phyloP scores from a whole-genome alignment of 2,329 filamentous ascomycete genomes.

The Cercospora janseana region DNA sequence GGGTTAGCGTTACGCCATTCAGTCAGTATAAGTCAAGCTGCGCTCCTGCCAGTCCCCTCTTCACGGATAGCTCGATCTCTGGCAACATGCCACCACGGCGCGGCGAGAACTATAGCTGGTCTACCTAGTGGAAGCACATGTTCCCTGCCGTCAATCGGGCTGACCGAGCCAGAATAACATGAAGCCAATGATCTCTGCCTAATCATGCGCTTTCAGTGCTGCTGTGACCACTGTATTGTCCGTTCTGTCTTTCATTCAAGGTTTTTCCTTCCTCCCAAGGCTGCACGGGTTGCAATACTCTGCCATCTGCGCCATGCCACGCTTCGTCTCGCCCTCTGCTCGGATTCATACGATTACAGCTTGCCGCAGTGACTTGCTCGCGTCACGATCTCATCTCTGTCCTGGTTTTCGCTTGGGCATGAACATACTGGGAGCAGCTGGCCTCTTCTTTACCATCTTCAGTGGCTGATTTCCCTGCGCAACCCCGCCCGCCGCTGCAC shows the following conservation, averaged over 20 bases:
- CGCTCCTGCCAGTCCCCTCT: neutral
- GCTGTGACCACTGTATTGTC: too few species aligned
- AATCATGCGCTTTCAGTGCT: too few species aligned
- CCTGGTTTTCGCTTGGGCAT: slow-evolving; percentile 22
- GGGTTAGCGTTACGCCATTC: neutral
- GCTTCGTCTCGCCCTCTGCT: too few species aligned
- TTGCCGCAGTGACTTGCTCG: neutral
- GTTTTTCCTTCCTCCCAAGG: too few species aligned
- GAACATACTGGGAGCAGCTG: slow-evolving; percentile 15
- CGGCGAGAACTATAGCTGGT: neutral
- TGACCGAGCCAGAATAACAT: too few species aligned
- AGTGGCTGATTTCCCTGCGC: slow-evolving; percentile 8
- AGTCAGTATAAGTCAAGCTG: neutral
- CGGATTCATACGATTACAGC: too few species aligned
- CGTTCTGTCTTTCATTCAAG: too few species aligned
- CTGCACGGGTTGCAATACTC: neutral
- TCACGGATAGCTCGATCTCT: neutral
- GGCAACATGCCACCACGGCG: neutral
- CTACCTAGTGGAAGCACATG: too few species aligned
- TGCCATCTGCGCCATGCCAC: too few species aligned
- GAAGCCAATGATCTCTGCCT: too few species aligned
- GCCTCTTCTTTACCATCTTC: slow-evolving; percentile 18
- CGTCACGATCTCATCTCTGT: neutral
- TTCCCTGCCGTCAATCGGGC: too few species aligned
- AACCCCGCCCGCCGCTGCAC: neutral